These are phyloP conservation scores for Auxenochlorella pyrenoidosa DNA, from an alignment of 139 green algal genomes.

Conservation along the genomic window DNA sequence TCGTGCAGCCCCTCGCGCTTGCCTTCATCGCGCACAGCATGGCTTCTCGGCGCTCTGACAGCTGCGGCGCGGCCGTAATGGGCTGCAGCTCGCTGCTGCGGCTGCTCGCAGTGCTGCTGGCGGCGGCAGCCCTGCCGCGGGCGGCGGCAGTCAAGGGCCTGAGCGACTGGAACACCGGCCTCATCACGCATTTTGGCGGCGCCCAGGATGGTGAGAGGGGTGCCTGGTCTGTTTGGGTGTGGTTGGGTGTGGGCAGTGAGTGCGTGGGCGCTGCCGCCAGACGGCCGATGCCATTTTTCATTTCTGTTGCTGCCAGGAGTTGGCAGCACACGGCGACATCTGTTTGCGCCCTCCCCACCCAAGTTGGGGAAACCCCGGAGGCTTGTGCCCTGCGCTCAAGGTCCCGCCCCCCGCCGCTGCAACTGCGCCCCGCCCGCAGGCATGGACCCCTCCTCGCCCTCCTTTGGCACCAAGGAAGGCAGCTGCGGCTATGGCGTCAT, in stretches of 20 bases:
- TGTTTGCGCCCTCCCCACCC: no score
- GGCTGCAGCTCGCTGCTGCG: not conserved
- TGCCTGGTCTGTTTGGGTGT: not conserved
- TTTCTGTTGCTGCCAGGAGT: no score
- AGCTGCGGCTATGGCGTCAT: conserved; percentile 41
- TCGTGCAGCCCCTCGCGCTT: no score
- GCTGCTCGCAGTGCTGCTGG: not conserved
- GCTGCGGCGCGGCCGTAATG: not conserved
- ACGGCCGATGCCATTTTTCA: not conserved
- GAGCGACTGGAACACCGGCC: not conserved
- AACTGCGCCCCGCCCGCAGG: not conserved
- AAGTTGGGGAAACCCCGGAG: no score
- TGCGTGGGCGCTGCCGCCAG: not conserved
- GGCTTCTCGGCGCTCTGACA: no score
- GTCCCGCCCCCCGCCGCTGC: not conserved
- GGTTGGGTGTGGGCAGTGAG: no score
- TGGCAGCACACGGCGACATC: no score
- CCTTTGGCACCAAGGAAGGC: conserved; percentile 41
- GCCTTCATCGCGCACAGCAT: no score
- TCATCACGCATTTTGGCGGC: conserved; percentile 20
- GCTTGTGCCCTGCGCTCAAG: not conserved
- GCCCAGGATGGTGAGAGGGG: conserved; percentile 16
- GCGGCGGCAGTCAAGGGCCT: not conserved
- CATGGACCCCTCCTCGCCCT: conserved; percentile 40
- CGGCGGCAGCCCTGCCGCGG: not conserved